Conservation (phyloP, 768 basidiomycete species). For the Polyporus arcularius region DNA sequence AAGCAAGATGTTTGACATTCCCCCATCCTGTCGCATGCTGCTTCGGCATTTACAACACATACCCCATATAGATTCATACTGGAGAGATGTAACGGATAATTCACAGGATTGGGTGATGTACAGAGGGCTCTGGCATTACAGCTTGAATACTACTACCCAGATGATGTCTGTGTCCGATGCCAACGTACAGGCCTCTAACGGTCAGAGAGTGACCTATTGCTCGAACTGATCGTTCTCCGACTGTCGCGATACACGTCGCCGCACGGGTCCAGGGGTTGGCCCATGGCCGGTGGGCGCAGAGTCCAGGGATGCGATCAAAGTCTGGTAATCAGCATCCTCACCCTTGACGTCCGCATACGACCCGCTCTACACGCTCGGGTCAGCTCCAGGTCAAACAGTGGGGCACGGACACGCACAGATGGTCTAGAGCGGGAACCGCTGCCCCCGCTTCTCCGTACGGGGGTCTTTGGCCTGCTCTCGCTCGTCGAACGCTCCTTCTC, state of each 20-base stretch:
- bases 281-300: not conserved
- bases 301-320: not conserved
- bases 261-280: not conserved
- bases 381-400: not conserved
- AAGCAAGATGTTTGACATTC: not conserved
- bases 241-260: slow-evolving; percentile 1
- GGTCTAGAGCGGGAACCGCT: slow-evolving; percentile 5
- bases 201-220: not conserved
- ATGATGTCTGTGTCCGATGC: not conserved
- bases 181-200: not conserved
- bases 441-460: slow-evolving; percentile 3
- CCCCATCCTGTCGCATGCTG: no score
- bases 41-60: not conserved
- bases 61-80: not conserved
- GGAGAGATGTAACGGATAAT: not conserved
- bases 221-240: not conserved
- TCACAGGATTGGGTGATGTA: not conserved
- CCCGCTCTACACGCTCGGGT: not conserved
- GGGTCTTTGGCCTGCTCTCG: not conserved
- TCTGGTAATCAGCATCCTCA: slow-evolving; percentile 4
- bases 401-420: not conserved
- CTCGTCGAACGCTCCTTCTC: not conserved
- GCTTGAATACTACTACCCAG: not conserved
- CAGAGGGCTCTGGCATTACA: not conserved
- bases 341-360: slow-evolving; percentile 6